Evolutionary conservation across 495 filamentous ascomycete genomes (phyloP).

Genomic region (Neurospora africana): DNA sequence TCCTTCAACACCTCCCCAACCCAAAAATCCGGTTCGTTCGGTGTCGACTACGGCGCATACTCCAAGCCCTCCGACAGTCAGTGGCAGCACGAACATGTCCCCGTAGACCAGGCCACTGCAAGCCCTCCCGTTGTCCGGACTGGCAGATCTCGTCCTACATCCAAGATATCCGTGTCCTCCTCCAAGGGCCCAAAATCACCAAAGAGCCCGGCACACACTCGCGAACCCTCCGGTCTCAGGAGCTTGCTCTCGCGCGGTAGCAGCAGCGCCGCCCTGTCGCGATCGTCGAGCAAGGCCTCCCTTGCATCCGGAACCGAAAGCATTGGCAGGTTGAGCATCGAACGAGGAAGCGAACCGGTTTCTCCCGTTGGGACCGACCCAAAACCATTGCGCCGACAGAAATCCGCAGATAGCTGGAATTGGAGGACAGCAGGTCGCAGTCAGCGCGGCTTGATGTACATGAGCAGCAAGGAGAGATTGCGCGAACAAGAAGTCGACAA

Average conservation of each 20-base stretch:
- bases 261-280: slow-evolving; percentile 29
- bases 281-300: slow-evolving; percentile 44
- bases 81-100: slow-evolving; percentile 52
- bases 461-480: slow-evolving; percentile 48
- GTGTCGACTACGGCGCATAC: slow-evolving; percentile 59
- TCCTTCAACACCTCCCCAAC: slow-evolving; percentile 39
- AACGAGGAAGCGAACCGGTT: slow-evolving; percentile 33
- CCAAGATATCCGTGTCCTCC: neutral
- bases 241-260: slow-evolving; percentile 33
- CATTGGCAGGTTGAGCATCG: slow-evolving; percentile 49
- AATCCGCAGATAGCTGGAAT: slow-evolving; percentile 43
- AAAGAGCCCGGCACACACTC: slow-evolving; percentile 22
- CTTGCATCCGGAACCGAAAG: slow-evolving; percentile 42
- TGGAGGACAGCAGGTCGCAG: slow-evolving; percentile 37
- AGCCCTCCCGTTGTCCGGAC: slow-evolving; percentile 77
- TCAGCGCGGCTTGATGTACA: slow-evolving; percentile 46
- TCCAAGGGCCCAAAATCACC: slow-evolving; percentile 58
- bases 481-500: slow-evolving; percentile 42
- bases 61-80: slow-evolving; percentile 30
- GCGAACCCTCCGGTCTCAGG: slow-evolving; percentile 33
- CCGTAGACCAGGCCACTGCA: slow-evolving; percentile 53
- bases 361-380: slow-evolving; percentile 25
- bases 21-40: slow-evolving; percentile 39
- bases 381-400: slow-evolving; percentile 27
- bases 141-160: neutral